These are phyloP conservation scores for Reutealis trisperma DNA, from an alignment of 345 rosid species.

Conservation along the genomic window DNA sequence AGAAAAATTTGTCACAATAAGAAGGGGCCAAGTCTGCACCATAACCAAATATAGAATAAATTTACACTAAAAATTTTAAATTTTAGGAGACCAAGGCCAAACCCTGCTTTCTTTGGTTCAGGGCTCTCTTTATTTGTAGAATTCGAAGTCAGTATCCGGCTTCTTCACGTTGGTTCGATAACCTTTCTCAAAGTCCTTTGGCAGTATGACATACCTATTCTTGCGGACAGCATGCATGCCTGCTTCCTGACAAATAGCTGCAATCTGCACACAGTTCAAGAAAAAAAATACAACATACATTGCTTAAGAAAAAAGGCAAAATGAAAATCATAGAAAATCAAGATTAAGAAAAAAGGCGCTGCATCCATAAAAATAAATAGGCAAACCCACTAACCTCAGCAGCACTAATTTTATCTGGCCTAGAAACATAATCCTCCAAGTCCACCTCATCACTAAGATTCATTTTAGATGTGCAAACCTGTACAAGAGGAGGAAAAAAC, in stretches of 20 bases:
- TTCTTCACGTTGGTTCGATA: conserved; percentile 96
- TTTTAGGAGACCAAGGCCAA: too few species aligned
- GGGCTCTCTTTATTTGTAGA: conserved; percentile 62
- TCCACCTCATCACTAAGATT: conserved; percentile 96
- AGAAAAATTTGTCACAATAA: too few species aligned
- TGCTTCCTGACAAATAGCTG: conserved; percentile 99
- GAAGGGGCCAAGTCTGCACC: too few species aligned
- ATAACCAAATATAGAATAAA: too few species aligned
- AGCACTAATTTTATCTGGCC: conserved; percentile 99
- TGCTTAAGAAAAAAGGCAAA: neutral
- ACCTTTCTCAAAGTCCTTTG: conserved; percentile 98
- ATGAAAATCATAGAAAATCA: neutral
- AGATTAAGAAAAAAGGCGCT: neutral
- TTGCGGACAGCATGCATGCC: conserved; percentile 99
- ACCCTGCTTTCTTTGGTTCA: too few species aligned
- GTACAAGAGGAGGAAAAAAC: conserved; percentile 11
- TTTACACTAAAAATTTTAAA: too few species aligned
- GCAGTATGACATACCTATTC: conserved; percentile 93
- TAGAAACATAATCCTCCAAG: conserved; percentile 97
- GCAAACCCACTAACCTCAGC: conserved; percentile 76
- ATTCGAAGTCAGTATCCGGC: conserved; percentile 97
- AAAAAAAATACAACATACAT: neutral
- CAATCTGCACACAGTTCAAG: conserved; percentile 48
- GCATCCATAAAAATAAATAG: neutral
- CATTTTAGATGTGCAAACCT: conserved; percentile 99